These are phyloP conservation scores for Baorangia bicolor DNA, from an alignment of 768 basidiomycete genomes.

Conservation along the genomic window DNA sequence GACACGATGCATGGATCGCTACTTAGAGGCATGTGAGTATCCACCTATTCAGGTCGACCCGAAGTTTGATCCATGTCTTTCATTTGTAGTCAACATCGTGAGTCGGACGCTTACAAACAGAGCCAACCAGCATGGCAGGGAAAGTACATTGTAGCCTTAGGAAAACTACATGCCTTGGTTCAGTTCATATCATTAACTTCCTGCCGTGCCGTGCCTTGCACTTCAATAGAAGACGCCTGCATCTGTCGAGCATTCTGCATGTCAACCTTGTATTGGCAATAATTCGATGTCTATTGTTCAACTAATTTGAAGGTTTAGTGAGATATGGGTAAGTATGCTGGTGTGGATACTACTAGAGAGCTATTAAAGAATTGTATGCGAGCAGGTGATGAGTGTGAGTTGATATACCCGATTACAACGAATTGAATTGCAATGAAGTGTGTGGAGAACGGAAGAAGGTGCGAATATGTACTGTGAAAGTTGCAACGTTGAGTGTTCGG, in stretches of 20 bases:
- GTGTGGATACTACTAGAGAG: slow-evolving; percentile 13
- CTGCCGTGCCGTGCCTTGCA: not conserved
- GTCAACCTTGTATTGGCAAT: not conserved
- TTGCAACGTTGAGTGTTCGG: slow-evolving; percentile 1
- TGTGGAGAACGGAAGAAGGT: not conserved
- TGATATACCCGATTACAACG: slow-evolving; percentile 13
- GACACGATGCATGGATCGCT: slow-evolving; percentile 73
- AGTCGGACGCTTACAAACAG: slow-evolving; percentile 66
- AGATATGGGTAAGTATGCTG: slow-evolving; percentile 16
- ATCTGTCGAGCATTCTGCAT: not conserved
- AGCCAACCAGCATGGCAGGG: slow-evolving; percentile 35
- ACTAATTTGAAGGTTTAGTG: slow-evolving; percentile 5
- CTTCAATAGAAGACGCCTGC: slow-evolving; percentile 1
- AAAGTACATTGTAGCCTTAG: slow-evolving; percentile 12
- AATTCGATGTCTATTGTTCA: slow-evolving; percentile 14
- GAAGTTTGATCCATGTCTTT: slow-evolving; percentile 1
- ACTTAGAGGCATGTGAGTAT: slow-evolving; percentile 80
- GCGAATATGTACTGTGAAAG: slow-evolving; percentile 23
- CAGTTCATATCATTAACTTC: not conserved
- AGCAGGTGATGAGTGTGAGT: slow-evolving; percentile 4
- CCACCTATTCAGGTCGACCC: not conserved
- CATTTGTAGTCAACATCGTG: slow-evolving; percentile 68
- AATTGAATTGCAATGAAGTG: slow-evolving; percentile 11
- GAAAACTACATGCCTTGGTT: not conserved
- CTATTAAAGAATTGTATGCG: slow-evolving; percentile 19